Evolutionary conservation across 2,329 filamentous ascomycete genomes (phyloP).

Genomic region (Sclerotinia glacialis): DNA sequence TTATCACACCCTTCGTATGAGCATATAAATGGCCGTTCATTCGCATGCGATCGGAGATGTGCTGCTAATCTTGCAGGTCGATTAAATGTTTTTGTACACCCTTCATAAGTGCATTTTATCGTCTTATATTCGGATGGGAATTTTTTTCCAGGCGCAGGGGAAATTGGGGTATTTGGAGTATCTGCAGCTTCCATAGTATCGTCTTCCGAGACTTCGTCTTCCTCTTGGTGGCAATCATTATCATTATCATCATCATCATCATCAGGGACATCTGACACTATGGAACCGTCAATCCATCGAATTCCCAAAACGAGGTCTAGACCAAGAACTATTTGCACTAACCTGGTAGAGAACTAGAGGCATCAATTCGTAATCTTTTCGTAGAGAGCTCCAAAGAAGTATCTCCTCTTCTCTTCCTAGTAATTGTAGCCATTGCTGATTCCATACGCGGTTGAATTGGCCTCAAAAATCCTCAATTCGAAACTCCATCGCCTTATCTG

Average conservation of each 20-base stretch:
- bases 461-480: background rate
- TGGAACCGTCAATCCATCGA: constrained; percentile 18
- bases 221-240: constrained; percentile 40
- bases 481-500: constrained; percentile 9
- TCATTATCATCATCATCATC: constrained; percentile 39
- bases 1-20: constrained; percentile 70
- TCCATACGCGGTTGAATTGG: constrained; percentile 8
- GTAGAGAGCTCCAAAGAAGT: constrained; percentile 24
- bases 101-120: constrained; percentile 69
- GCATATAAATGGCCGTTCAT: constrained; percentile 78
- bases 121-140: constrained; percentile 74
- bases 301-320: constrained; percentile 2
- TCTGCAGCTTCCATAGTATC: constrained; percentile 39
- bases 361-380: constrained; percentile 32
- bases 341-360: constrained; percentile 19
- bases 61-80: constrained; percentile 76
- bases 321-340: constrained; percentile 24
- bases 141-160: constrained; percentile 47
- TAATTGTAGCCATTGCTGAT: constrained; percentile 31
- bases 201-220: constrained; percentile 38
- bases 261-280: constrained; percentile 43
- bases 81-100: constrained; percentile 82
- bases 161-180: constrained; percentile 51
- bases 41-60: constrained; percentile 81
- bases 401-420: constrained; percentile 31